Base-by-base conservation (phyloP, 2,329 filamentous ascomycete genomes). In the Leptographium procerum region DNA sequence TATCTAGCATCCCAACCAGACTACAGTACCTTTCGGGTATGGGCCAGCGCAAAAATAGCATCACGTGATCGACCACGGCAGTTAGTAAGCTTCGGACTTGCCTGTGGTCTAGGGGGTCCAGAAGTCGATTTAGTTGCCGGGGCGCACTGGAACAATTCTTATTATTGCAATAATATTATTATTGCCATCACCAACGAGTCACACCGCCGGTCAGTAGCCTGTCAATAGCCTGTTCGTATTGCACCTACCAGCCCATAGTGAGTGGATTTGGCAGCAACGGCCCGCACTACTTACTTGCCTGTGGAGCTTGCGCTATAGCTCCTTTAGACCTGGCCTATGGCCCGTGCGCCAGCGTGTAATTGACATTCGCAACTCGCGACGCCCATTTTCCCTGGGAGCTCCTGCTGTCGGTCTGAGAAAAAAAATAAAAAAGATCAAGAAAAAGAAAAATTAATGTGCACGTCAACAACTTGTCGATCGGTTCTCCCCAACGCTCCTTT, bases 301-400 rank as follows among this genome's bases (percentile, higher is more conserved):
- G 47, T 28, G 47, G 47, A 28, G 24, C 47, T 50, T 11, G 47
- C 47, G 47, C 47, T 50, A 50, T 50, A 28, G 47, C 47, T 29
- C 47, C 24, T 50, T 13, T 54, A 34, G 24, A 6, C 22, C 26
- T 10, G 22, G 19, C 28, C 16, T 6, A 28, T 56, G 54, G 43
- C 28, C 54, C 40, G 54, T 48, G 54, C 54, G 43, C n/a, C 43
- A 56, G 11, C 43, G 54, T 56, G 43, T 56, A 45, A 36, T 56
- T 40, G 40, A 55, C 24, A 16, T 16, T 45, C 53, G 52, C 33
- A 16, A 16, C 43, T 56, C 54, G 54, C 54, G 54, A 56, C 54
- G 13, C 14, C 28, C 9, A 26, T n/a, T 43, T 43, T 43, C n/a
- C 40, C 36, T 19, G 40, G 19, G 4, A 50, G 24, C 47, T 45